A percentile compares a stretch with the other conserved stretches of the same genome.
phyloP scores from a whole-genome alignment of 176 grass and related monocot species.

The Phoenix dactylifera region DNA sequence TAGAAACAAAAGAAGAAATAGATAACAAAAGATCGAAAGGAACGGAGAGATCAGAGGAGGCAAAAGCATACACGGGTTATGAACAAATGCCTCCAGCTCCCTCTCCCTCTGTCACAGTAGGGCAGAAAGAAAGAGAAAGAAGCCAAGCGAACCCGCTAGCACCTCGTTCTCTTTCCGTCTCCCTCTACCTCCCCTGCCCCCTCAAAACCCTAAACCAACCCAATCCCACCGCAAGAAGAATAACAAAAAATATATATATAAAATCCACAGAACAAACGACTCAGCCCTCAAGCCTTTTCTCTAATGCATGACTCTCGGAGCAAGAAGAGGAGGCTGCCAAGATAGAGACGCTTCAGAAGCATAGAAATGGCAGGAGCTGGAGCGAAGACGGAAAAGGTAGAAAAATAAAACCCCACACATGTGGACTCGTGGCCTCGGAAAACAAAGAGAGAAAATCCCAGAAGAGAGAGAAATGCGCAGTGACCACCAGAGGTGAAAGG shows the following conservation, averaged over 20 bases:
- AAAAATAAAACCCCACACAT: slow-evolving; percentile 28
- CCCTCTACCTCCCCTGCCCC: slow-evolving; percentile 26
- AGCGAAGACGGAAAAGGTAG: not conserved
- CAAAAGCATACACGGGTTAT: slow-evolving; percentile 13
- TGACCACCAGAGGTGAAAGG: no score
- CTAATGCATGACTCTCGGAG: not conserved
- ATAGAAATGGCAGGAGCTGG: not conserved
- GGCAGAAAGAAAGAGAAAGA: slow-evolving; percentile 40
- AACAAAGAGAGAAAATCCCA: not conserved
- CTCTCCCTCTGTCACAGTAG: not conserved
- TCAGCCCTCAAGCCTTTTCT: slow-evolving; percentile 1
- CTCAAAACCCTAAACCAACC: slow-evolving; percentile 12
- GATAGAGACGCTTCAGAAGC: not conserved
- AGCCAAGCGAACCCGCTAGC: slow-evolving; percentile 15
- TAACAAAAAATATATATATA: not conserved
- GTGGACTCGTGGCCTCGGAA: slow-evolving; percentile 21
- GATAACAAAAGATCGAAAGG: slow-evolving; percentile 1
- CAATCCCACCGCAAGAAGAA: not conserved
- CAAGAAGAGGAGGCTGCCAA: not conserved
- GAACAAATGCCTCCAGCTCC: not conserved
- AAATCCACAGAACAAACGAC: not conserved
- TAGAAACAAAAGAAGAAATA: slow-evolving; percentile 5
- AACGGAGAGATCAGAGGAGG: slow-evolving; percentile 18
- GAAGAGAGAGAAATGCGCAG: no score
- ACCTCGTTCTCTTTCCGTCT: slow-evolving; percentile 38